Percentiles rank a stretch among this genome's conserved stretches.
These are phyloP conservation scores for Colletotrichum australisinense DNA, from an alignment of 2,329 filamentous ascomycete genomes.

Conservation along the genomic window DNA sequence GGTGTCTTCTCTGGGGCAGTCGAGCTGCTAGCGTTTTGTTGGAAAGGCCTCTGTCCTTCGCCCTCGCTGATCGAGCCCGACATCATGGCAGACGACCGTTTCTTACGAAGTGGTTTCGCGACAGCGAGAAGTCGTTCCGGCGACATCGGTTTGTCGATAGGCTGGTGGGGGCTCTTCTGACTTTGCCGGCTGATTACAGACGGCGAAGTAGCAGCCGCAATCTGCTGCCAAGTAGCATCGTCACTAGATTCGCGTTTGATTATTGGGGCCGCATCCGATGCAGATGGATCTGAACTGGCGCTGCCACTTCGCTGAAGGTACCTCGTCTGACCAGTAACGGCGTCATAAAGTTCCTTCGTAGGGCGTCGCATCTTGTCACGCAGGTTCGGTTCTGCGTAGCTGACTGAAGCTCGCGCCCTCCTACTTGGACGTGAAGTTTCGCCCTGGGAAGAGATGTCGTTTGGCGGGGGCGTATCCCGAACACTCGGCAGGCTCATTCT, in stretches of 20 bases:
- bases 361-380: slow-evolving; percentile 87
- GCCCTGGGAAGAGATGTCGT: slow-evolving; percentile 64
- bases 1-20: neutral
- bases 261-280: slow-evolving; percentile 41
- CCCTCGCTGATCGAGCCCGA: slow-evolving; percentile 28
- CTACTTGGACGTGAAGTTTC: slow-evolving; percentile 74
- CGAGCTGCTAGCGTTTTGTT: neutral
- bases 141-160: slow-evolving; percentile 52
- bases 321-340: slow-evolving; percentile 74
- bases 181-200: neutral
- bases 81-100: slow-evolving; percentile 49
- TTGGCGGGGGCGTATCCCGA: slow-evolving; percentile 70
- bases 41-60: slow-evolving; percentile 18
- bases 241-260: slow-evolving; percentile 49
- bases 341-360: slow-evolving; percentile 80
- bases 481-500: slow-evolving; percentile 50
- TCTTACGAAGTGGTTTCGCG: slow-evolving; percentile 53
- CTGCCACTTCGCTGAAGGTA: slow-evolving; percentile 42
- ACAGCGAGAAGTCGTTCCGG: slow-evolving; percentile 44
- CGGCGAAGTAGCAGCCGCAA: slow-evolving; percentile 36
- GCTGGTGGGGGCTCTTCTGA: slow-evolving; percentile 49
- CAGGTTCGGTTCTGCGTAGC: slow-evolving; percentile 85
- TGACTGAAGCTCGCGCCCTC: slow-evolving; percentile 75
- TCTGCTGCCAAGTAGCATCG: slow-evolving; percentile 46
- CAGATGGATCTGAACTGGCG: slow-evolving; percentile 54